phyloP scores from a whole-genome alignment of 805 yeast genomes.

The Ogataea nonfermentans region DNA sequence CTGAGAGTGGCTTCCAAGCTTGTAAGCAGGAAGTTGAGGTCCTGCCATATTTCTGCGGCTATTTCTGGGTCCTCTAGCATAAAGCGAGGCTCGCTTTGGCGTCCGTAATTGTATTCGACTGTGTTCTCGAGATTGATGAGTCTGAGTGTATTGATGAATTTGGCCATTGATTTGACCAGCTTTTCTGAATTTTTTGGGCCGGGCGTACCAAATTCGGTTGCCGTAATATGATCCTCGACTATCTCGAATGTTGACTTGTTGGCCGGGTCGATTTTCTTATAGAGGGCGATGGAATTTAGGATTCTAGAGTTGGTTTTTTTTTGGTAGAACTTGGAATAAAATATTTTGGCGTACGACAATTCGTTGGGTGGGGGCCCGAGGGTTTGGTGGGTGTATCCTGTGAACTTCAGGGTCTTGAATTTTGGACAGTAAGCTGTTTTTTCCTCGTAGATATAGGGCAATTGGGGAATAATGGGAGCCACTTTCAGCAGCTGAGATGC shows the following conservation, averaged over 20 bases:
- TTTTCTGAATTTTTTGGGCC: constrained; percentile 2
- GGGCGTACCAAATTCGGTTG: constrained; percentile 16
- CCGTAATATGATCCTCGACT: constrained; percentile 16
- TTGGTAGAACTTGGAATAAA: constrained; percentile 15
- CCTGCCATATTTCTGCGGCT: constrained; percentile 14
- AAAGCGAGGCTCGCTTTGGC: constrained; percentile 20
- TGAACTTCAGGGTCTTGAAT: constrained; percentile 12
- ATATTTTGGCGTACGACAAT: constrained; percentile 17
- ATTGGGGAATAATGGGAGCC: constrained; percentile 4
- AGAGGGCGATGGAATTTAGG: constrained; percentile 15
- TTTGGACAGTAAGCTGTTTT: not conserved
- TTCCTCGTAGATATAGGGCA: constrained; percentile 2
- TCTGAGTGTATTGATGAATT: constrained; percentile 17
- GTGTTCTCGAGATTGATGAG: constrained; percentile 20
- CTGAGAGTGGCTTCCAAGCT: constrained; percentile 13
- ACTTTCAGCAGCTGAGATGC: constrained; percentile 7
- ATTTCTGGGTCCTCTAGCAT: constrained; percentile 21
- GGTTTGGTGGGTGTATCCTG: not conserved
- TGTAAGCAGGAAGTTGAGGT: constrained; percentile 11
- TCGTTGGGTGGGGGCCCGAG: not conserved
- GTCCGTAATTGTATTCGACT: constrained; percentile 19
- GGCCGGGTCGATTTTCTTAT: constrained; percentile 12
- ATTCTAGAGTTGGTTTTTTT: constrained; percentile 18
- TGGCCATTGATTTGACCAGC: constrained; percentile 12
- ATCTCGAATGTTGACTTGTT: constrained; percentile 1